These are phyloP conservation scores for Sporothrix brasiliensis DNA, from an alignment of 2,329 filamentous ascomycete genomes.

Conservation along the genomic window DNA sequence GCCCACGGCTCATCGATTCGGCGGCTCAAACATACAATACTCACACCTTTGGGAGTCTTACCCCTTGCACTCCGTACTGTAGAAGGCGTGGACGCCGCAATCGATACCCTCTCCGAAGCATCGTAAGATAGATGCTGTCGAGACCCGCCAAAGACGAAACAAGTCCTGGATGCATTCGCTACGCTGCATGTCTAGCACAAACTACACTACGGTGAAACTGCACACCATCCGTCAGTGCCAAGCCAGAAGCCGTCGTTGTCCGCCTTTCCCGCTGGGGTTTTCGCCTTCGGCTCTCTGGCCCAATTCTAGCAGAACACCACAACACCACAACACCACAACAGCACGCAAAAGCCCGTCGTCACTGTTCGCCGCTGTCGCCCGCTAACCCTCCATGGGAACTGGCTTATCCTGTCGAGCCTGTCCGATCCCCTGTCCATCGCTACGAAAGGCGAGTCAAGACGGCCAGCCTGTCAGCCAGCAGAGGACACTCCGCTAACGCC, in stretches of 20 bases:
- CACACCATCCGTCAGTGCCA: neutral
- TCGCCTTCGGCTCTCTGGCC: neutral
- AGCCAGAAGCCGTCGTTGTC: neutral
- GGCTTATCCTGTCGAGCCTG: conserved; percentile 1
- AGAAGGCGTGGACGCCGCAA: neutral
- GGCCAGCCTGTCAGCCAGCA: neutral
- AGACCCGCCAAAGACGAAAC: neutral
- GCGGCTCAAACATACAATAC: neutral
- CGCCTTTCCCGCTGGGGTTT: neutral
- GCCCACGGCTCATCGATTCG: neutral
- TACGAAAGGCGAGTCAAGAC: neutral
- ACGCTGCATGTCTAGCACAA: too few species aligned
- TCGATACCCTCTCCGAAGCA: neutral
- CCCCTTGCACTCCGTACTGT: conserved; percentile 10
- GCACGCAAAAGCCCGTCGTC: neutral
- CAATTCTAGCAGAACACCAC: neutral
- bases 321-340: neutral
- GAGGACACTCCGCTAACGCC: conserved; percentile 5
- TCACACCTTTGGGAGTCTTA: neutral
- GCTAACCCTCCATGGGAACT: neutral
- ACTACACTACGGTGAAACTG: too few species aligned
- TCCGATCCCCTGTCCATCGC: conserved; percentile 18
- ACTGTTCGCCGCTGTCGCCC: conserved; percentile 2
- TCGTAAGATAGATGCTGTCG: neutral
- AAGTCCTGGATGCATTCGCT: neutral